Evolutionary conservation across 768 basidiomycete genomes (phyloP).

Genomic region (Boletus rubroflammeus): DNA sequence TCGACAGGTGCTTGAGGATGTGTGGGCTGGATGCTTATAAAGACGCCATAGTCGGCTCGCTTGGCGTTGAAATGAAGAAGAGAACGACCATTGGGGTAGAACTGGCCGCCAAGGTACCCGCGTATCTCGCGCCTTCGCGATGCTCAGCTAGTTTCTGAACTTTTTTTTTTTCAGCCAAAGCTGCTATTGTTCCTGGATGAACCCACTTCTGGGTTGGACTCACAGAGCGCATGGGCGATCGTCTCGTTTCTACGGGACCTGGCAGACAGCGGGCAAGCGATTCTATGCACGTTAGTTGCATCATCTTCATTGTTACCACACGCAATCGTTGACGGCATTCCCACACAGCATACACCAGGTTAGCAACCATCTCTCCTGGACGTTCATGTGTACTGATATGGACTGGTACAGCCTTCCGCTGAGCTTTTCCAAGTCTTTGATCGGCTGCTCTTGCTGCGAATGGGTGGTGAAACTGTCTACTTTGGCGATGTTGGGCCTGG

Average conservation of each 20-base stretch:
- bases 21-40: conserved; percentile 60
- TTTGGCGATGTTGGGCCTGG: conserved; percentile 67
- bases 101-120: conserved; percentile 64
- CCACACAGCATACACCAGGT: conserved; percentile 41
- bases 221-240: conserved; percentile 84
- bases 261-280: conserved; percentile 79
- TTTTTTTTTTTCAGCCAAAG: conserved; percentile 46
- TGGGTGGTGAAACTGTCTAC: conserved; percentile 70
- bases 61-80: conserved; percentile 72
- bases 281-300: conserved; percentile 79
- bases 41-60: conserved; percentile 65
- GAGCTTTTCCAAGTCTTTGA: conserved; percentile 84
- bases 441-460: conserved; percentile 66
- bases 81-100: conserved; percentile 86
- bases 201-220: conserved; percentile 85
- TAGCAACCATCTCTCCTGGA: background rate
- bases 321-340: background rate
- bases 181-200: conserved; percentile 85
- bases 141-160: background rate
- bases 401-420: conserved; percentile 58
- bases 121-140: fast-evolving
- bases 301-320: background rate
- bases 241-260: conserved; percentile 70
- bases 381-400: background rate
- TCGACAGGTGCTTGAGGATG: conserved; percentile 56